A percentile compares a stretch with the other conserved stretches of the same genome.
Evolutionary conservation across 345 rosid species (phyloP).

Genomic region (Acer saccharum): DNA sequence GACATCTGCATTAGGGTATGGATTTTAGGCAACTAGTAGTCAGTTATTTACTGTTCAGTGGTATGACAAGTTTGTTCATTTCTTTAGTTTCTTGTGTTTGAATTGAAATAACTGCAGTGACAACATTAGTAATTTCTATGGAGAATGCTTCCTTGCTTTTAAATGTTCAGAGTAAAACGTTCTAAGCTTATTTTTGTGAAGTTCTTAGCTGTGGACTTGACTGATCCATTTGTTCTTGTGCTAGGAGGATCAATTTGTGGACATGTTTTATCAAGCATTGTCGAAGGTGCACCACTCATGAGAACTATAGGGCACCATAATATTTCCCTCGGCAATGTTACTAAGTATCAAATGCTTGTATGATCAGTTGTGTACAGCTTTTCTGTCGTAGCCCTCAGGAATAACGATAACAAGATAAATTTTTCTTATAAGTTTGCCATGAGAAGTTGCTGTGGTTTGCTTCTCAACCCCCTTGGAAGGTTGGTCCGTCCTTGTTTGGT

Average conservation of each 20-base stretch:
- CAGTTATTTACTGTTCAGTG: background rate
- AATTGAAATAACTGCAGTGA: background rate
- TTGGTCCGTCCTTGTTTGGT: background rate
- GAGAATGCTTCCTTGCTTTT: background rate
- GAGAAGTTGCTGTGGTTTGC: slow-evolving; percentile 6
- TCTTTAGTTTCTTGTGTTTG: background rate
- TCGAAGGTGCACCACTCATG: slow-evolving; percentile 49
- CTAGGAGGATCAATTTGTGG: slow-evolving; percentile 69
- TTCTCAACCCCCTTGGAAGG: background rate
- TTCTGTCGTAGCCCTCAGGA: slow-evolving; percentile 6
- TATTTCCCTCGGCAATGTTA: slow-evolving; percentile 15
- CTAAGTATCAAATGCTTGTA: slow-evolving; percentile 23
- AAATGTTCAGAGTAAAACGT: background rate
- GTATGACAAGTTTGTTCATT: no score
- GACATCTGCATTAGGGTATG: background rate
- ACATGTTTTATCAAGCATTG: slow-evolving; percentile 62
- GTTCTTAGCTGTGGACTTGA: background rate
- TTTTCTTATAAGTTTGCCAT: slow-evolving; percentile 6
- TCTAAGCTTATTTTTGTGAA: background rate
- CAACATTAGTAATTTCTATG: background rate
- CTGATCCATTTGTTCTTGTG: slow-evolving; percentile 15
- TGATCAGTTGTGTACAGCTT: slow-evolving; percentile 35
- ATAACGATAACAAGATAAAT: slow-evolving; percentile 11
- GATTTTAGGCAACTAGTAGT: background rate
- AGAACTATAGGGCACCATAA: slow-evolving; percentile 16